These are phyloP conservation scores for Cryoendolithus antarcticus DNA, from an alignment of 2,329 filamentous ascomycete species.

Conservation along the genomic window DNA sequence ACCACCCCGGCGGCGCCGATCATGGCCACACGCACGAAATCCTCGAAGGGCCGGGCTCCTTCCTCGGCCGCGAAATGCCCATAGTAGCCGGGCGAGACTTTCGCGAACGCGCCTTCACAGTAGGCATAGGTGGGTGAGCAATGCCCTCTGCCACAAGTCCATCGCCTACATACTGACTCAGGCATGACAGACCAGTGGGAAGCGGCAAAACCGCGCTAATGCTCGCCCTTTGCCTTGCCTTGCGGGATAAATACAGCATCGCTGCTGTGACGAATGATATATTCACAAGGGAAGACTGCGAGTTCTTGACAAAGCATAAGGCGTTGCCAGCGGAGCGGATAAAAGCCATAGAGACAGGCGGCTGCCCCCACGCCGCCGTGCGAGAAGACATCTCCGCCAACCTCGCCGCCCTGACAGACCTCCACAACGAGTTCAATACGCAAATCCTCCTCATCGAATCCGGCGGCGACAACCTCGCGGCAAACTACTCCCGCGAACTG, in stretches of 20 bases:
- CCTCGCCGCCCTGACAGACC: constrained; percentile 78
- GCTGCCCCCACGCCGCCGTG: constrained; percentile 92
- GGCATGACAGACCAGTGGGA: constrained; percentile 64
- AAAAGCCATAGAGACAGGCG: constrained; percentile 91
- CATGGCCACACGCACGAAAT: constrained; percentile 96
- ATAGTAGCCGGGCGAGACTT: constrained; percentile 80
- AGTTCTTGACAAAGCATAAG: constrained; percentile 80
- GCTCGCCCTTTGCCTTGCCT: constrained; percentile 77
- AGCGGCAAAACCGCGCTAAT: constrained; percentile 96
- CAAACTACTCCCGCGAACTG: constrained; percentile 89
- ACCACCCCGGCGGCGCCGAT: constrained; percentile 41
- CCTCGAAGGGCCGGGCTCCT: constrained; percentile 85
- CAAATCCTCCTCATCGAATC: constrained; percentile 89
- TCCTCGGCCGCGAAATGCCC: constrained; percentile 81
- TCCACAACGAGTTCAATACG: constrained; percentile 67
- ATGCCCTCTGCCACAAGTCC: neutral
- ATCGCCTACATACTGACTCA: neutral
- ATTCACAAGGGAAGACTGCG: constrained; percentile 94
- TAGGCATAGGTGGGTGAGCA: constrained; percentile 90
- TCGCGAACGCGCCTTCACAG: constrained; percentile 79
- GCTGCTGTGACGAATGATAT: constrained; percentile 98
- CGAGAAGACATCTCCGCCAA: constrained; percentile 94
- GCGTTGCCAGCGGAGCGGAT: constrained; percentile 77
- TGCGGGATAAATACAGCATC: constrained; percentile 71
- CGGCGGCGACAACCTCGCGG: constrained; percentile 90